phyloP scores from a whole-genome alignment of 1,284 basidiomycete genomes.

The Stygiomarasmius scandens region DNA sequence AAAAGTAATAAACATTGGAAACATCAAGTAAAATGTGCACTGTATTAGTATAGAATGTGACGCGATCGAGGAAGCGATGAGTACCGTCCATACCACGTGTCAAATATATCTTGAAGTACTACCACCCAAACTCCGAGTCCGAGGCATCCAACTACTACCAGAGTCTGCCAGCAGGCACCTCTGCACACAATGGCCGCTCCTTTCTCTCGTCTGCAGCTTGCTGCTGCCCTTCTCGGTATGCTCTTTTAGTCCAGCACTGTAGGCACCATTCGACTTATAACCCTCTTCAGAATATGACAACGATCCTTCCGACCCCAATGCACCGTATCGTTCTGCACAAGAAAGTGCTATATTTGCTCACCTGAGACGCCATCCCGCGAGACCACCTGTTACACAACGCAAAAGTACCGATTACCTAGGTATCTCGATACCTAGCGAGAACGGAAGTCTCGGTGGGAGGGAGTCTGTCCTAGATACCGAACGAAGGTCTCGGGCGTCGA shows the following conservation, averaged over 20 bases:
- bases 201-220: slow-evolving; percentile 80
- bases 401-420: slow-evolving; percentile 66
- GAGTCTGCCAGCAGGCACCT: neutral
- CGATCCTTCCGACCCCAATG: slow-evolving; percentile 64
- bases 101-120: no score
- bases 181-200: slow-evolving; percentile 40
- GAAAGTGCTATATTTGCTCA: slow-evolving; percentile 83
- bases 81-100: neutral
- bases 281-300: slow-evolving; percentile 75
- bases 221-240: slow-evolving; percentile 76
- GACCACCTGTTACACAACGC: slow-evolving; percentile 42
- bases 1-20: slow-evolving; percentile 2
- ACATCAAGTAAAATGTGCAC: neutral
- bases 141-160: neutral
- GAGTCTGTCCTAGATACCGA: slow-evolving; percentile 48
- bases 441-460: slow-evolving; percentile 44
- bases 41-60: neutral
- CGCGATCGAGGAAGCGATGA: neutral
- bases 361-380: slow-evolving; percentile 57
- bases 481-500: slow-evolving; percentile 53
- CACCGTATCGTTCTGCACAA: slow-evolving; percentile 64
- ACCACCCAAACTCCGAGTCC: neutral
- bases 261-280: neutral
- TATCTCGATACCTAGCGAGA: slow-evolving; percentile 64
- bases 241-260: slow-evolving; percentile 7